phyloP scores from a whole-genome alignment of 164 flowering plant genomes.

The Chloranthus sessilifolius region DNA sequence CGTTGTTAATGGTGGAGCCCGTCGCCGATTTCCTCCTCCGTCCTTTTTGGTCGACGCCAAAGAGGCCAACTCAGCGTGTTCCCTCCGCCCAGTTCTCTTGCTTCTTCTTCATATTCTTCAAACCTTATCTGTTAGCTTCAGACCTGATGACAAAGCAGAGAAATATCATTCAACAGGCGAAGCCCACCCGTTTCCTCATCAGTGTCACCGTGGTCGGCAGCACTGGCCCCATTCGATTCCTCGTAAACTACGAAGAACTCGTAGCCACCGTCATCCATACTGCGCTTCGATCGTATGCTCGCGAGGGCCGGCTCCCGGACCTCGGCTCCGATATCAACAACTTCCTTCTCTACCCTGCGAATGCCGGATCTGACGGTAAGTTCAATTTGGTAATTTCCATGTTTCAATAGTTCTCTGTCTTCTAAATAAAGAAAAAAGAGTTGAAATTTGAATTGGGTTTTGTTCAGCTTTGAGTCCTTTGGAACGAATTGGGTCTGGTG shows the following conservation, averaged over 20 bases:
- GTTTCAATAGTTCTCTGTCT: neutral
- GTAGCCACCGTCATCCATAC: conserved; percentile 48
- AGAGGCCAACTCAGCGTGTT: conserved; percentile 21
- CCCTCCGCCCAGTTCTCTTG: conserved; percentile 34
- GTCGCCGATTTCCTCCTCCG: conserved; percentile 12
- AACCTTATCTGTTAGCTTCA: neutral
- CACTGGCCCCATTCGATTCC: conserved; percentile 56
- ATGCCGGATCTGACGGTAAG: conserved; percentile 51
- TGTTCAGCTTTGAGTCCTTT: conserved; percentile 51
- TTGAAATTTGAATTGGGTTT: too few species aligned
- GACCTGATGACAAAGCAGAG: conserved; percentile 24
- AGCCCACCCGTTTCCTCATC: conserved; percentile 37
- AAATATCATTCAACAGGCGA: conserved; percentile 18
- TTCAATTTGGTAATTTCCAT: neutral
- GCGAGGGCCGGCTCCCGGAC: conserved; percentile 62
- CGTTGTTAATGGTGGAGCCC: conserved; percentile 28
- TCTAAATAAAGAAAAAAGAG: neutral
- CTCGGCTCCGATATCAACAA: conserved; percentile 50
- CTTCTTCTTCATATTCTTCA: neutral
- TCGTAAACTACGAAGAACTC: conserved; percentile 43
- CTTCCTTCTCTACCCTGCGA: conserved; percentile 59
- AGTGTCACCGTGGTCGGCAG: conserved; percentile 55
- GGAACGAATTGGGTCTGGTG: conserved; percentile 52
- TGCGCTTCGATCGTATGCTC: conserved; percentile 51
- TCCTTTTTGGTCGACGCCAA: conserved; percentile 2